These are phyloP conservation scores for Prasinococcaceae sp. DNA, from an alignment of 139 green algal species.

Conservation along the genomic window DNA sequence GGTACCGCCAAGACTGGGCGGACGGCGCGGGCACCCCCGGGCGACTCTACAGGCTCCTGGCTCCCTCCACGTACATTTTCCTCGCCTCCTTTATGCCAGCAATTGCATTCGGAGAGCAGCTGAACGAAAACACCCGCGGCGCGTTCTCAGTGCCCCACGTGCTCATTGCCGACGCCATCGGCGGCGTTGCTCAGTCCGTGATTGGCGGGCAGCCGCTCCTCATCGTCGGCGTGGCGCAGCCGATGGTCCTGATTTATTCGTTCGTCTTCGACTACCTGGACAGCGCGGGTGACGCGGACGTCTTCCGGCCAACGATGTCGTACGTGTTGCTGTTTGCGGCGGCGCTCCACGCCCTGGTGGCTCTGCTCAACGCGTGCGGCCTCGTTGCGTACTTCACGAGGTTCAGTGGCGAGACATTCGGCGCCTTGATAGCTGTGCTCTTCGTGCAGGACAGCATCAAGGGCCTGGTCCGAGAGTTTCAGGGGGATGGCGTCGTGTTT, in stretches of 20 bases:
- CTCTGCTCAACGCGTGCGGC: conserved; percentile 31
- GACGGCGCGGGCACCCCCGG: too few species aligned
- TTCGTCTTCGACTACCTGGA: conserved; percentile 48
- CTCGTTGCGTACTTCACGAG: conserved; percentile 52
- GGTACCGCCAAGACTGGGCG: too few species aligned
- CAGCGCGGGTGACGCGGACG: conserved; percentile 1
- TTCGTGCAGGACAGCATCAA: conserved; percentile 74
- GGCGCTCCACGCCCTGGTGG: conserved; percentile 41
- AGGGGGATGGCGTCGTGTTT: conserved; percentile 5
- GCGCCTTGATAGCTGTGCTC: conserved; percentile 70
- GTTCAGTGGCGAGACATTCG: conserved; percentile 74
- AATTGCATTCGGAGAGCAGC: conserved; percentile 66
- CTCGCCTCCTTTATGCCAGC: conserved; percentile 56
- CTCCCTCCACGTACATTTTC: conserved; percentile 62
- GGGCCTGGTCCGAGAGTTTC: conserved; percentile 13
- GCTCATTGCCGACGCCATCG: conserved; percentile 44
- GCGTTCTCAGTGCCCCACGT: conserved; percentile 41
- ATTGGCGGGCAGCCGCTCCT: conserved; percentile 76
- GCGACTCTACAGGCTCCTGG: conserved; percentile 44
- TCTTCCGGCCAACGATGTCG: conserved; percentile 51
- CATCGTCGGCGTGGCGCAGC: conserved; percentile 81
- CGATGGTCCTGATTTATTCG: conserved; percentile 64
- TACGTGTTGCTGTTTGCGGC: conserved; percentile 62
- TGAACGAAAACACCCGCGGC: conserved; percentile 35
- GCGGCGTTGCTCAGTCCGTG: conserved; percentile 47